A percentile compares a stretch with the other conserved stretches of the same genome.
Evolutionary conservation across 2,329 filamentous ascomycete species (phyloP).

Genomic region (Ophiostoma pallidulum): DNA sequence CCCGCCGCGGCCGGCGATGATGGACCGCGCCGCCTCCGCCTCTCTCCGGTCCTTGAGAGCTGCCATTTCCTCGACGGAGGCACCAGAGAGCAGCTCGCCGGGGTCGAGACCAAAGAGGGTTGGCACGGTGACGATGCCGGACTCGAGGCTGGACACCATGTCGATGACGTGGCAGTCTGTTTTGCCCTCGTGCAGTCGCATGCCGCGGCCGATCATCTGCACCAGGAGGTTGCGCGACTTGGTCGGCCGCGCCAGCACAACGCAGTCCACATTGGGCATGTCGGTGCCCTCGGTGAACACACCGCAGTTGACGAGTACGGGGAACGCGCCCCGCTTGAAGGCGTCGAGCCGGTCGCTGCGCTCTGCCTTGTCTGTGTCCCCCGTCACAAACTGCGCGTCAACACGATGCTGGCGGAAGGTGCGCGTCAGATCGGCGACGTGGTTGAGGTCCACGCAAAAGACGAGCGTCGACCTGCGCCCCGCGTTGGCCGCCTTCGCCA

Average conservation of each 20-base stretch:
- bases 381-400: slow-evolving; percentile 78
- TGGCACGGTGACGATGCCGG: slow-evolving; percentile 80
- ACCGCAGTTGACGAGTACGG: slow-evolving; percentile 86
- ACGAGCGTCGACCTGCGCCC: slow-evolving; percentile 67
- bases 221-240: slow-evolving; percentile 86
- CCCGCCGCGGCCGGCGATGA: not conserved
- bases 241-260: slow-evolving; percentile 79
- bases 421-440: slow-evolving; percentile 65
- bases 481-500: slow-evolving; percentile 52
- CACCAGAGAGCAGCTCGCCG: slow-evolving; percentile 60
- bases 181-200: slow-evolving; percentile 74
- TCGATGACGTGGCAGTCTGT: slow-evolving; percentile 90
- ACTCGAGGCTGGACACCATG: slow-evolving; percentile 78
- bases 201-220: slow-evolving; percentile 95
- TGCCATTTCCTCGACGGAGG: slow-evolving; percentile 52
- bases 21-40: slow-evolving; percentile 28
- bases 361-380: slow-evolving; percentile 61
- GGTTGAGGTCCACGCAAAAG: slow-evolving; percentile 85
- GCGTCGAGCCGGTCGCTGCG: slow-evolving; percentile 61
- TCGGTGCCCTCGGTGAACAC: slow-evolving; percentile 97
- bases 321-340: slow-evolving; percentile 69
- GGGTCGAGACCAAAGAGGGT: slow-evolving; percentile 92
- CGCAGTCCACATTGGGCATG: slow-evolving; percentile 93
- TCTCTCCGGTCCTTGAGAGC: slow-evolving; percentile 41
- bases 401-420: slow-evolving; percentile 69